Base-by-base conservation (phyloP, 2,329 filamentous ascomycete genomes). In the Neophaeococcomyces aloes region DNA sequence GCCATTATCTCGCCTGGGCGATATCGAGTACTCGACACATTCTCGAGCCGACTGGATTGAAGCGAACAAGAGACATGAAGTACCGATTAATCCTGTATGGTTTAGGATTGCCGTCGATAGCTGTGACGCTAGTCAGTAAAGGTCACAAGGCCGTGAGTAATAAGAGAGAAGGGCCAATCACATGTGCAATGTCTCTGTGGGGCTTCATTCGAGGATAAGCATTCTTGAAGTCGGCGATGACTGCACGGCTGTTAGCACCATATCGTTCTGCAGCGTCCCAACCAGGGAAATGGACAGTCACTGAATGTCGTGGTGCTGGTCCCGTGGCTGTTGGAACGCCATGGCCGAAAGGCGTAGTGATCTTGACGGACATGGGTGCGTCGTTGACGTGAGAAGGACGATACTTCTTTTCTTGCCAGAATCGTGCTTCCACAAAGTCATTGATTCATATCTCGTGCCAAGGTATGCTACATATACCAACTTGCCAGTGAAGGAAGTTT, bases 241-340 rank as follows among this genome's bases (percentile, higher is more conserved):
- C 31, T 4, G 29, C 19, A 7, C 30, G 40, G 7, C 30, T 6
- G 21, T 43, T 21, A 13, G 17, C 30, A 32, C 14, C 19, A 18
- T 36, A 43, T 14, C 21, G 25, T 21, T 36, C 30, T 15, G 36
- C 31, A 6, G 4, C 36, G 23, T 36, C 5, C 40, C 40, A 43
- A 27, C 8, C 31, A 7, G 40, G 40, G 30, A 43, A 35, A 34
- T 43, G 40, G 29, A 43, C 40, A 19, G 40, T 43, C 7, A 43
- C 40, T 23, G 30, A 21, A 43, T 43, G 40, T 21, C 18, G 40
- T 15, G 30, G 30, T 23, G 40, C 40, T 27, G 40, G 40, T n/a
- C n/a, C n/a, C n/a, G n/a, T n/a, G n/a, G n/a, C n/a, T n/a, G n/a
- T n/a, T 6, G 31, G 40, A 7, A 43, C 40, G 17, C 30, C 40